Percentiles rank a stretch among this genome's conserved stretches.
Conservation (phyloP, 331 rosid genomes). For the Cydonia oblonga region DNA sequence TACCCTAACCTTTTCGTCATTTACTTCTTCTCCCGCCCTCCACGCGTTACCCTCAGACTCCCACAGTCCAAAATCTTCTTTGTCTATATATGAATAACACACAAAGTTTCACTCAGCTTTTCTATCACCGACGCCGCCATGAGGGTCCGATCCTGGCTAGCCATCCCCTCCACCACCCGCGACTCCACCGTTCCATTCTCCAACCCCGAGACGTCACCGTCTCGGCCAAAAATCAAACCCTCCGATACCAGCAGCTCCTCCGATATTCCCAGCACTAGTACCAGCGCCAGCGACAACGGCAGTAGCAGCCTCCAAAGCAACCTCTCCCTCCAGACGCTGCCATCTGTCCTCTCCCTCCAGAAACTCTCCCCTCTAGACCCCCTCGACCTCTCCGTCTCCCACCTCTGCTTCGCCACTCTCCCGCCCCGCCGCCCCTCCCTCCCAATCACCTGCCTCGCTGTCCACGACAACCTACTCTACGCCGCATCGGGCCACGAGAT, state of each 20-base stretch:
- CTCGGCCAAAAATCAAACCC: background rate
- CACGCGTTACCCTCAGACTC: background rate
- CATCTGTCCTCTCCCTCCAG: conserved; percentile 75
- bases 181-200: conserved; percentile 14
- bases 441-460: conserved; percentile 26
- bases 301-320: conserved; percentile 33
- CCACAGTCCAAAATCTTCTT: background rate
- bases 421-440: background rate
- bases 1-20: background rate
- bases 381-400: conserved; percentile 23
- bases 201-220: background rate
- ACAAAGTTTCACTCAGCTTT: background rate
- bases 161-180: conserved; percentile 27
- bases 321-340: conserved; percentile 70
- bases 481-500: conserved; percentile 27
- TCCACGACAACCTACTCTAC: conserved; percentile 23
- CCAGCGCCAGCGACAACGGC: conserved; percentile 7
- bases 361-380: conserved; percentile 27
- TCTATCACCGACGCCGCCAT: conserved; percentile 19
- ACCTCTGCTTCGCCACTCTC: conserved; percentile 15
- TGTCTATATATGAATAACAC: background rate
- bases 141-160: conserved; percentile 37
- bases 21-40: background rate
- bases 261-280: conserved; percentile 4
- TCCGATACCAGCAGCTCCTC: conserved; percentile 26